phyloP scores from a whole-genome alignment of 345 rosid species.

The Adansonia digitata region DNA sequence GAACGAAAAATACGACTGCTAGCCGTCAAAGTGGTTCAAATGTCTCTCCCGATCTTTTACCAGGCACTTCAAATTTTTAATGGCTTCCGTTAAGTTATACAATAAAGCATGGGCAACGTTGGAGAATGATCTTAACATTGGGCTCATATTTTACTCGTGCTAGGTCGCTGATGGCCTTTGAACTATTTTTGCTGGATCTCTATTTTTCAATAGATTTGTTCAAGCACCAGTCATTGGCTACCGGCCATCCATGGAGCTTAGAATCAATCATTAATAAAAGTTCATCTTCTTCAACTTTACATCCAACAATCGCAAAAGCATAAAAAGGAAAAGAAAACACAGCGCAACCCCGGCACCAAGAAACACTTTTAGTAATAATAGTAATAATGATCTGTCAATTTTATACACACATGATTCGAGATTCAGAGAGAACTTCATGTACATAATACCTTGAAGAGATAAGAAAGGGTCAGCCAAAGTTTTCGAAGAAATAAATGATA shows the following conservation, averaged over 20 bases:
- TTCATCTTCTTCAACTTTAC: background rate
- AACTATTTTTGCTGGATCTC: no score
- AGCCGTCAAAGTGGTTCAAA: background rate
- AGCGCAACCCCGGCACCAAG: background rate
- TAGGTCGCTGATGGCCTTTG: background rate
- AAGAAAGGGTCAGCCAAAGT: background rate
- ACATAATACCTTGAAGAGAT: background rate
- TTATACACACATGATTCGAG: slow-evolving; percentile 4
- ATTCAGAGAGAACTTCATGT: background rate
- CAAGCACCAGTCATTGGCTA: no score
- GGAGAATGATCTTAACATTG: no score
- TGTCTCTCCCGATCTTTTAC: background rate
- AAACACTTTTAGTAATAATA: background rate
- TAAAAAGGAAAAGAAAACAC: background rate
- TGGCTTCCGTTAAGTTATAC: no score
- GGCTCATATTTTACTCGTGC: no score
- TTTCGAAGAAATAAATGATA: slow-evolving; percentile 10
- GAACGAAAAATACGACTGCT: no score
- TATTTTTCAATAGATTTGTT: no score
- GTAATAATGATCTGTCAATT: background rate
- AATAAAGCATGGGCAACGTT: no score
- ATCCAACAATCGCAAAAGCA: background rate
- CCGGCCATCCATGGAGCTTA: no score
- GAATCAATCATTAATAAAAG: no score
- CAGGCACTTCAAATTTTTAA: no score